phyloP scores from a whole-genome alignment of 805 yeast genomes.

The Lipomyces oligophaga region DNA sequence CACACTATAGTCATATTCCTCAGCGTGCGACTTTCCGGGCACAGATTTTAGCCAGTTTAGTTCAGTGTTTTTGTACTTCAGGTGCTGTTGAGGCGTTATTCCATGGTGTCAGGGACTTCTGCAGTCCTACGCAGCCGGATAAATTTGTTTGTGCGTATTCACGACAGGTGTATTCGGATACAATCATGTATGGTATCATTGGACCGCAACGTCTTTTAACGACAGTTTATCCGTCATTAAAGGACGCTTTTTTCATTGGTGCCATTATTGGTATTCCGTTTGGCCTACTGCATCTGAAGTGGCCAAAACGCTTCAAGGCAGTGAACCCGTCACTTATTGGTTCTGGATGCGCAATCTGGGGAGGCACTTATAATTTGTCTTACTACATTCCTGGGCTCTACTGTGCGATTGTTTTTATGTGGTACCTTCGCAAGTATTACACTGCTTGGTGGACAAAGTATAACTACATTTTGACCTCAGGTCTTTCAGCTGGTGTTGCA shows the following conservation, averaged over 20 bases:
- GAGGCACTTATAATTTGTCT: slow-evolving; percentile 9
- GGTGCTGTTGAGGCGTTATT: slow-evolving; percentile 12
- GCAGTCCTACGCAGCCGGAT: slow-evolving; percentile 11
- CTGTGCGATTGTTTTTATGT: slow-evolving; percentile 53
- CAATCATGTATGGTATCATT: slow-evolving; percentile 12
- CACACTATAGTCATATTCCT: slow-evolving; percentile 48
- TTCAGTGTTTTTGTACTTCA: slow-evolving; percentile 8
- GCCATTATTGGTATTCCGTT: slow-evolving; percentile 13
- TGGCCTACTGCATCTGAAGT: slow-evolving; percentile 5
- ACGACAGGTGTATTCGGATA: slow-evolving; percentile 4
- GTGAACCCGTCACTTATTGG: slow-evolving; percentile 4
- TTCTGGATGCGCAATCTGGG: slow-evolving; percentile 10
- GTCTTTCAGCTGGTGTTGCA: slow-evolving; percentile 65
- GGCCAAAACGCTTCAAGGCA: not conserved
- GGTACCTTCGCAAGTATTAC: slow-evolving; percentile 51
- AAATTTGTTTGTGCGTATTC: slow-evolving; percentile 5
- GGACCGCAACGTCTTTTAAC: slow-evolving; percentile 7
- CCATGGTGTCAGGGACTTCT: slow-evolving; percentile 4
- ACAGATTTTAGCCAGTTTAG: slow-evolving; percentile 29
- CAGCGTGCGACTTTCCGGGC: slow-evolving; percentile 43
- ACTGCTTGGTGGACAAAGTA: slow-evolving; percentile 72
- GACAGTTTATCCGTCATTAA: slow-evolving; percentile 7
- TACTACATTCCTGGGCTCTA: slow-evolving; percentile 12
- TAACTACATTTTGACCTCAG: slow-evolving; percentile 62
- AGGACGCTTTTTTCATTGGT: slow-evolving; percentile 12